Conservation (phyloP, 768 basidiomycete genomes). For the Suillus alpinus region DNA sequence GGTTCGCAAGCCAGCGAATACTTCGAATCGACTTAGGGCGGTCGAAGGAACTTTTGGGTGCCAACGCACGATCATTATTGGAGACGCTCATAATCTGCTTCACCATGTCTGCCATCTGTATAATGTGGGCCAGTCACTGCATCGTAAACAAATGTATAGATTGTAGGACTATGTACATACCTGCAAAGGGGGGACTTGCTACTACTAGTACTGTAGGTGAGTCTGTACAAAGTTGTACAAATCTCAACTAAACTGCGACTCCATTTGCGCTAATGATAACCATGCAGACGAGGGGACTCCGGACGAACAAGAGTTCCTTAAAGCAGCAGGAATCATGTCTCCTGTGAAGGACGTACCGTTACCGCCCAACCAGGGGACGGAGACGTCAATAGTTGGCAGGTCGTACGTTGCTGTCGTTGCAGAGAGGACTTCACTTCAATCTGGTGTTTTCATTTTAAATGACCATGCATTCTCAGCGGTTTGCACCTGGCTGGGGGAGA, state of each 20-base stretch:
- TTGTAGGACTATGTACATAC: no score
- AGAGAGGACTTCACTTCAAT: slow-evolving; percentile 35
- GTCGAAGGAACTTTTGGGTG: no score
- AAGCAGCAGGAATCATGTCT: slow-evolving; percentile 39
- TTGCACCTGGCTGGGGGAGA: slow-evolving; percentile 58
- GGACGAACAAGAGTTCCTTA: slow-evolving; percentile 46
- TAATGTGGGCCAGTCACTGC: no score
- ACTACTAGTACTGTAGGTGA: no score
- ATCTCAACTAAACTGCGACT: neutral
- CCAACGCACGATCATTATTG: no score
- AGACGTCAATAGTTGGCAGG: slow-evolving; percentile 37
- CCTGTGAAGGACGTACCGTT: slow-evolving; percentile 15
- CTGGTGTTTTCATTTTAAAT: slow-evolving; percentile 56
- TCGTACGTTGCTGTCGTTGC: slow-evolving; percentile 35
- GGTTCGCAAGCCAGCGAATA: no score
- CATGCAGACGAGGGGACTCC: slow-evolving; percentile 49
- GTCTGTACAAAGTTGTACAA: no score
- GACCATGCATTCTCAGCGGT: slow-evolving; percentile 41
- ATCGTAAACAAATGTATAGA: no score
- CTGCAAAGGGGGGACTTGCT: no score
- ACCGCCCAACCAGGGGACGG: slow-evolving; percentile 28
- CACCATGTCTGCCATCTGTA: no score
- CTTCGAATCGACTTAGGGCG: no score
- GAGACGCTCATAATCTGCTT: no score
- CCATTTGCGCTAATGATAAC: neutral